Conservation (phyloP, 106 monocot species). For the Dactylorhiza incarnata region DNA sequence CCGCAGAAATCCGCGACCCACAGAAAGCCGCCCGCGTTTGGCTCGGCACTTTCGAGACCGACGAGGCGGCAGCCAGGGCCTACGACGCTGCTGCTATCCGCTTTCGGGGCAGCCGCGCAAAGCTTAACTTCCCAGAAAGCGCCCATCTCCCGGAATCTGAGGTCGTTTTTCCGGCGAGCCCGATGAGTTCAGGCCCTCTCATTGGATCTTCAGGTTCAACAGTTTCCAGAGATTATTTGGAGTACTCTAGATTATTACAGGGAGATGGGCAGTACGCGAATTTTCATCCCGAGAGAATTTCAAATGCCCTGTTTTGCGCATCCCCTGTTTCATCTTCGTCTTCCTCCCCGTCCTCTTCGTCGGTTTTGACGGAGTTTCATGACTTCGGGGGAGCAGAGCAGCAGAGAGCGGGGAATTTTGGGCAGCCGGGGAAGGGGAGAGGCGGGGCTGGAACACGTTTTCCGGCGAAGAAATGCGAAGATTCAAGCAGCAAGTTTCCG, state of each 20-base stretch:
- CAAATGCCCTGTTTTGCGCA: not conserved
- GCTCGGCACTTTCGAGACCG: constrained; percentile 63
- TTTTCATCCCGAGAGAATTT: constrained; percentile 4
- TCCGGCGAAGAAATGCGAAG: not conserved
- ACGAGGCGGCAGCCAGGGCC: constrained; percentile 46
- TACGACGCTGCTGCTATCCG: constrained; percentile 57
- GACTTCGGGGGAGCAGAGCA: not conserved
- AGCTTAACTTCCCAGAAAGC: constrained; percentile 60
- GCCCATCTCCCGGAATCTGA: constrained; percentile 11
- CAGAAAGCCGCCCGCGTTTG: constrained; percentile 56
- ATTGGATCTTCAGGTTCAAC: not conserved
- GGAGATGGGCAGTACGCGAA: constrained; percentile 3
- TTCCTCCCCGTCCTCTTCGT: not conserved
- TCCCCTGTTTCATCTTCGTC: constrained; percentile 7
- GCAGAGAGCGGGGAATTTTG: not conserved
- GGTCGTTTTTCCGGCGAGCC: not conserved
- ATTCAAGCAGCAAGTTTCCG: not conserved
- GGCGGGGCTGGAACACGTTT: not conserved
- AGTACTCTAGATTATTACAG: constrained; percentile 7
- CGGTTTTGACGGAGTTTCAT: not conserved
- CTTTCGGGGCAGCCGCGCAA: constrained; percentile 48
- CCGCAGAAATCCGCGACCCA: constrained; percentile 25
- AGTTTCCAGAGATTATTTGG: not conserved
- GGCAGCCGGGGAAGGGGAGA: not conserved
- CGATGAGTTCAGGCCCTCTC: not conserved